phyloP scores from a whole-genome alignment of 1,284 basidiomycete genomes.

The Cystobasidium pallidum region DNA sequence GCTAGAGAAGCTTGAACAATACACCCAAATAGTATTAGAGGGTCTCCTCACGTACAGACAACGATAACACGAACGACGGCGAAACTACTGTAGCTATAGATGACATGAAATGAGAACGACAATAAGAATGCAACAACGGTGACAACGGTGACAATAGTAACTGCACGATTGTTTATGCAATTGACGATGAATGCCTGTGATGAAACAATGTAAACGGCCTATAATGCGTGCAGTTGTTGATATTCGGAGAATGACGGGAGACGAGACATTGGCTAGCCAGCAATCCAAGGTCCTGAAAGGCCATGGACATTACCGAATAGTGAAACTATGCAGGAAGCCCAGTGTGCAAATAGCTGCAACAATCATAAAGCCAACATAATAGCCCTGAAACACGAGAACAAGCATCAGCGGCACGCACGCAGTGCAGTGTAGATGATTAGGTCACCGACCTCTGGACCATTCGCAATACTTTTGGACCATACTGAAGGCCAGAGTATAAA shows the following conservation, averaged over 20 bases:
- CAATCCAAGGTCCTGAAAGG: too few relatives aligned
- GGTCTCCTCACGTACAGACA: neutral
- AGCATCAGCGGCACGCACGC: neutral
- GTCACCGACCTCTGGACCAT: conserved; percentile 49
- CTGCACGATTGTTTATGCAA: neutral
- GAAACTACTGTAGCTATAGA: conserved; percentile 9
- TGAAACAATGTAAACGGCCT: neutral
- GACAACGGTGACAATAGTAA: neutral
- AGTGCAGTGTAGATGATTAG: conserved; percentile 42
- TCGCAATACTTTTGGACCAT: conserved; percentile 51
- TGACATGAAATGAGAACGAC: neutral
- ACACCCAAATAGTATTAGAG: neutral
- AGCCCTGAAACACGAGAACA: neutral
- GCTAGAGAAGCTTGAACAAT: conserved; percentile 8
- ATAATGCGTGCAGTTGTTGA: neutral
- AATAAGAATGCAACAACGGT: neutral
- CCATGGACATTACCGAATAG: conserved; percentile 27
- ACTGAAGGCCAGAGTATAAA: conserved; percentile 43
- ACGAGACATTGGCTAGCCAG: neutral
- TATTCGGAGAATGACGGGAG: neutral
- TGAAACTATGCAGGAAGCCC: conserved; percentile 47
- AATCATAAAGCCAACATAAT: conserved; percentile 27
- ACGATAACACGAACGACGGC: neutral
- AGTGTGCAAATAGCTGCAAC: conserved; percentile 41
- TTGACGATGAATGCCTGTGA: neutral